phyloP scores from a whole-genome alignment of 129 eudicot genomes.

The Rutidosis leptorrhynchoides region DNA sequence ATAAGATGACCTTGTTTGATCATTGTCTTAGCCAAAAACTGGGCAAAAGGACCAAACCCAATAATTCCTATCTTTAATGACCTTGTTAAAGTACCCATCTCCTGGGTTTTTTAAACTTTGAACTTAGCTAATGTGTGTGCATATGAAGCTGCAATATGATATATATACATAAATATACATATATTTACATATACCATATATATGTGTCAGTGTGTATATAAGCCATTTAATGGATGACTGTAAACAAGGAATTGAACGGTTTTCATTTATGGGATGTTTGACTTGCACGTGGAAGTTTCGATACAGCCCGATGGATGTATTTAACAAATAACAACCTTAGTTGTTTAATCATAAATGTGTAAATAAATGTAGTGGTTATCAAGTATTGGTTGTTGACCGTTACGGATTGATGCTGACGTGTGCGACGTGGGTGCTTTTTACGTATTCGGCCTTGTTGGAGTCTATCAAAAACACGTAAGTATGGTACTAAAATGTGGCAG shows the following conservation, averaged over 20 bases:
- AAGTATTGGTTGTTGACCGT: neutral
- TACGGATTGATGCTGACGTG: constrained; percentile 2
- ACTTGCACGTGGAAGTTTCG: neutral
- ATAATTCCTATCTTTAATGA: constrained; percentile 57
- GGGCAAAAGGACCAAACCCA: constrained; percentile 74
- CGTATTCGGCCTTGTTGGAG: neutral
- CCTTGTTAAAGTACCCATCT: constrained; percentile 26
- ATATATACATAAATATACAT: neutral
- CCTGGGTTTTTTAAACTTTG: no score
- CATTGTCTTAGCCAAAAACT: constrained; percentile 66
- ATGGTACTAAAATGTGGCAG: neutral
- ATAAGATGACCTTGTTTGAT: constrained; percentile 74
- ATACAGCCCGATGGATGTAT: constrained; percentile 4
- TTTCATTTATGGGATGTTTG: neutral
- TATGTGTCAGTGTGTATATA: no score
- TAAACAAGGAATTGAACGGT: neutral
- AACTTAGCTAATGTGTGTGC: neutral
- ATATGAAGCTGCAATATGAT: neutral
- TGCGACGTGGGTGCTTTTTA: neutral
- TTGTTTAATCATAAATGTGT: neutral
- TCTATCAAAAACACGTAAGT: constrained; percentile 1
- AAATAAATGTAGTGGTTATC: neutral
- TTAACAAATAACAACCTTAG: no score
- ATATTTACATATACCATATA: no score
- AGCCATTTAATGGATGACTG: neutral